Base-by-base conservation (phyloP, 148 eudicot species). In the Gaultheria prostrata region DNA sequence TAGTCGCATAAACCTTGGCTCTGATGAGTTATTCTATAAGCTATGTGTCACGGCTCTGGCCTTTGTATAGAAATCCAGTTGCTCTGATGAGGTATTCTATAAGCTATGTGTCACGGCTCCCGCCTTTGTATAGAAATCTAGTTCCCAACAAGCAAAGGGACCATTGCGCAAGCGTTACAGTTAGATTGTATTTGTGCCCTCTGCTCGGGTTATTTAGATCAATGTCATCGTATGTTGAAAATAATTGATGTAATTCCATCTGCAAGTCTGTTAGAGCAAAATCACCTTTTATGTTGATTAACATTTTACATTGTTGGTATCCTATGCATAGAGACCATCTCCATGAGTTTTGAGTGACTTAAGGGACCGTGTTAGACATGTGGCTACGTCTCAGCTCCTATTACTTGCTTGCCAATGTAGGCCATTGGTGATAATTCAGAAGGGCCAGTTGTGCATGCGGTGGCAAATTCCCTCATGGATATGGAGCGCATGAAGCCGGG, bases 401-500 rank as follows among this genome's bases (percentile, higher is more conserved):
- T 51, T 28, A 63, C 80, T 79, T 63, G 24, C 69, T 71, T 71
- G 78, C 67, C 6, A 18, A 43, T 84, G 24, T 56, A 95, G 98
- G 94, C 90, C 45, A 56, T 87, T 82, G 84, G 83, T 79, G 97
- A 91, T 82, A 92, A 90, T 83, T 84, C 91, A 75, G 92, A 91
- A 85, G 92, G 94, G 30, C 85, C 89, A 80, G 78, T 86, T 85
- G 85, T 86, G 73, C 90, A 86, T 86, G 80, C 87, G 20, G 89
- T 93, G 76, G 85, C 85, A 46, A 94, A 89, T 87, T 87, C 94
- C 9, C 89, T 96, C 50, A 88, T 89, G 79, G 98, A 94, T 85
- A 93, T 96, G 97, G 98, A 96, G 86, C 91, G 90, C 45, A 43
- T 81, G 70, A 94, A 90, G 90, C 95, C 97, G 12, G 98, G 98